phyloP scores from a whole-genome alignment of 257 asterid species.

The Linaria vulgaris region DNA sequence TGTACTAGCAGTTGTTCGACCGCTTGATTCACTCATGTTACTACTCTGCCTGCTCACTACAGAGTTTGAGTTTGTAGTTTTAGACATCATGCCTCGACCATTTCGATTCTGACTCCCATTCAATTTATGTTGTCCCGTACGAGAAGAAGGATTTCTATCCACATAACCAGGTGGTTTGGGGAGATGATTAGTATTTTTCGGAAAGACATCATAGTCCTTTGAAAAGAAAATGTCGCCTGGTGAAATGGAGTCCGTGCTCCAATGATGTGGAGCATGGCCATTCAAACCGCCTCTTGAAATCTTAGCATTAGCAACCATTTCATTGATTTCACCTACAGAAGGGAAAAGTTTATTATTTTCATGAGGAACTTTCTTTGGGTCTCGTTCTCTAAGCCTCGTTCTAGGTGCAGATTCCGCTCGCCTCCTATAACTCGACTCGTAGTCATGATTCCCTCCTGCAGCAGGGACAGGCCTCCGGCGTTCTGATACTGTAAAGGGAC shows the following conservation, averaged over 20 bases:
- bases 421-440: slow-evolving; percentile 31
- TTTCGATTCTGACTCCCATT: slow-evolving; percentile 26
- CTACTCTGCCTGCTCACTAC: slow-evolving; percentile 54
- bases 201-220: slow-evolving; percentile 29
- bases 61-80: slow-evolving; percentile 34
- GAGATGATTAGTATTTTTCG: slow-evolving; percentile 18
- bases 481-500: slow-evolving; percentile 43
- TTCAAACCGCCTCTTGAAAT: slow-evolving; percentile 30
- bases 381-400: slow-evolving; percentile 37
- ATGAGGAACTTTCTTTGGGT: slow-evolving; percentile 23
- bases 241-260: slow-evolving; percentile 63
- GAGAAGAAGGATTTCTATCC: slow-evolving; percentile 24
- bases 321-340: slow-evolving; percentile 65
- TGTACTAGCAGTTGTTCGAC: slow-evolving; percentile 54
- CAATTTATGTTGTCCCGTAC: slow-evolving; percentile 11
- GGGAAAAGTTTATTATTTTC: slow-evolving; percentile 37
- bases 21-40: slow-evolving; percentile 46
- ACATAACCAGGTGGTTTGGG: slow-evolving; percentile 41
- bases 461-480: slow-evolving; percentile 38
- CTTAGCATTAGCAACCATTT: slow-evolving; percentile 59
- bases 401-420: slow-evolving; percentile 61
- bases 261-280: slow-evolving; percentile 26
- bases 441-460: slow-evolving; percentile 29
- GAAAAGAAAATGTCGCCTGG: slow-evolving; percentile 75
- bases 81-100: slow-evolving; percentile 26